A percentile compares a stretch with the other conserved stretches of the same genome.
phyloP scores from a whole-genome alignment of 108 stramenopile genomes.

The Cyclotella baltica region DNA sequence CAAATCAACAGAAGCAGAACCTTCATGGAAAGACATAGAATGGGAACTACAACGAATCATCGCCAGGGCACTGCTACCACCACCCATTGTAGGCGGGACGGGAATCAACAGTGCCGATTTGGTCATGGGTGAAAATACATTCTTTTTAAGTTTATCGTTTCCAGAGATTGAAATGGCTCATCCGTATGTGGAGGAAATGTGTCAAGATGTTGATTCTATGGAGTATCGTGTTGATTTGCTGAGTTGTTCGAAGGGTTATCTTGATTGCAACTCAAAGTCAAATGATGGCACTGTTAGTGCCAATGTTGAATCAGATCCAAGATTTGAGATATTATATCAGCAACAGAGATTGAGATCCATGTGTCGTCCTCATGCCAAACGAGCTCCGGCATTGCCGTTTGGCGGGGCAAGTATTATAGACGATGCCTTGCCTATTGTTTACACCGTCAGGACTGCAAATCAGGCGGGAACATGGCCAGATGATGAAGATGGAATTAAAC shows the following conservation, averaged over 20 bases:
- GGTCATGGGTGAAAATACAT: slow-evolving; percentile 87
- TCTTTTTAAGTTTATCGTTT: slow-evolving; percentile 84
- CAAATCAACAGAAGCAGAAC: not conserved
- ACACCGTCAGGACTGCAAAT: slow-evolving; percentile 91
- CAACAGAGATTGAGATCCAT: slow-evolving; percentile 74
- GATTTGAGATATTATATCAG: slow-evolving; percentile 84
- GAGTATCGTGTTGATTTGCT: slow-evolving; percentile 92
- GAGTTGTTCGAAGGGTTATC: slow-evolving; percentile 43
- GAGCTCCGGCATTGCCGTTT: slow-evolving; percentile 84
- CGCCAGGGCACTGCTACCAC: slow-evolving; percentile 76
- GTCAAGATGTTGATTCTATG: slow-evolving; percentile 90
- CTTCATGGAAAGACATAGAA: slow-evolving; percentile 73
- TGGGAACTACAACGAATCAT: slow-evolving; percentile 84
- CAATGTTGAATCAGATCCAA: slow-evolving; percentile 51
- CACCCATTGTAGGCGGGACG: slow-evolving; percentile 73
- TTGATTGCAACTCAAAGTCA: not conserved
- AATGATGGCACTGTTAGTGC: not conserved
- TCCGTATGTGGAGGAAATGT: slow-evolving; percentile 87
- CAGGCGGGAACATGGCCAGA: slow-evolving; percentile 97
- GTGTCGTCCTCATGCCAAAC: slow-evolving; percentile 69
- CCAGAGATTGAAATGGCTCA: slow-evolving; percentile 78
- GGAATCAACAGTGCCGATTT: slow-evolving; percentile 78
- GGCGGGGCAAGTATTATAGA: slow-evolving; percentile 64
- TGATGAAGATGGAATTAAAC: slow-evolving; percentile 77
- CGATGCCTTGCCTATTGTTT: slow-evolving; percentile 93